These are phyloP conservation scores for Paecilomyces fulvus DNA, from an alignment of 2,329 filamentous ascomycete genomes.

Conservation along the genomic window DNA sequence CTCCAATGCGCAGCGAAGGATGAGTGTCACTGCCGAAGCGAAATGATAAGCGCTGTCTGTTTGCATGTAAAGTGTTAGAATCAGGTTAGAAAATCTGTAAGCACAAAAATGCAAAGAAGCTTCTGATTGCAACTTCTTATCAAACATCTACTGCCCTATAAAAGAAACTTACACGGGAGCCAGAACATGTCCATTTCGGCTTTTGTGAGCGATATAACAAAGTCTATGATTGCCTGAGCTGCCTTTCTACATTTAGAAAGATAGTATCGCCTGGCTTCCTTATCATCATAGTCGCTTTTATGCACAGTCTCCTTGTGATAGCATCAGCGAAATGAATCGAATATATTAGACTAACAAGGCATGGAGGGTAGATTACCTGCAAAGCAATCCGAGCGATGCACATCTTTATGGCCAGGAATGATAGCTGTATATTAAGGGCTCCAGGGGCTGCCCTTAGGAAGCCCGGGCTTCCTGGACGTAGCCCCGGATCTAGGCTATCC, in stretches of 20 bases:
- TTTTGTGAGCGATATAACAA: slow-evolving; percentile 13
- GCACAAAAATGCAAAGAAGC: not conserved
- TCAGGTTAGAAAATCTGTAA: not conserved
- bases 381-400: slow-evolving; percentile 35
- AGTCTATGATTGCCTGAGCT: slow-evolving; percentile 14
- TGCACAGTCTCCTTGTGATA: slow-evolving; percentile 16
- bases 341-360: not conserved
- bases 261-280: slow-evolving; percentile 10
- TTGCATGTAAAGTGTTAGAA: not conserved
- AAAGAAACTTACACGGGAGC: slow-evolving; percentile 16
- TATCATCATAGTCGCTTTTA: slow-evolving; percentile 20
- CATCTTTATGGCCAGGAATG: slow-evolving; percentile 40
- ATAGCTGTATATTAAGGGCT: slow-evolving; percentile 41
- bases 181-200: slow-evolving; percentile 18
- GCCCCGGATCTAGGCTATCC: slow-evolving; percentile 23
- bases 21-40: slow-evolving; percentile 13
- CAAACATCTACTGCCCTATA: not conserved
- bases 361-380: slow-evolving; percentile 3
- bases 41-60: slow-evolving; percentile 22
- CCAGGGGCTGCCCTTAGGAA: slow-evolving; percentile 33
- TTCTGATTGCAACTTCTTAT: too few species aligned
- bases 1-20: slow-evolving; percentile 12
- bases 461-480: slow-evolving; percentile 23
- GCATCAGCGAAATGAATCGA: not conserved
- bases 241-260: slow-evolving; percentile 14